Evolutionary conservation across 495 filamentous ascomycete genomes (phyloP).

Genomic region (Achaetomiella virescens): DNA sequence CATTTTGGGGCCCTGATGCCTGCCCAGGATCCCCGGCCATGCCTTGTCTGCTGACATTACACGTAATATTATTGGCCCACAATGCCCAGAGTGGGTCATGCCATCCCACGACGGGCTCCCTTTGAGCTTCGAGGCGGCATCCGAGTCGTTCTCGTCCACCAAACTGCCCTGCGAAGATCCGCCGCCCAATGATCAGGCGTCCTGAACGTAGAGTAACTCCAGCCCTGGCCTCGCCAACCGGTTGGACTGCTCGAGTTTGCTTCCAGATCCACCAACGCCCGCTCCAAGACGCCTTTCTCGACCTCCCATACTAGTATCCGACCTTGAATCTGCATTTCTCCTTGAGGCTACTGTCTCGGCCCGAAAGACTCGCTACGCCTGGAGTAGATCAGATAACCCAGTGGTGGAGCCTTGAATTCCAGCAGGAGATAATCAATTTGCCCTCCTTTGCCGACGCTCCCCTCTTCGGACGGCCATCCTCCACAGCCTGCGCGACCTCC

Average conservation of each 20-base stretch:
- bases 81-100: conserved; percentile 3
- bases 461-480: background rate
- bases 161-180: background rate
- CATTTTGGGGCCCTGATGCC: conserved; percentile 6
- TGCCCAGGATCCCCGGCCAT: conserved; percentile 7
- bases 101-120: conserved; percentile 7
- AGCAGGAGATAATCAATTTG: background rate
- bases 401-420: conserved; percentile 9
- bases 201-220: background rate
- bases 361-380: background rate
- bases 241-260: background rate
- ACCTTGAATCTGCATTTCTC: background rate
- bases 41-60: conserved; percentile 30
- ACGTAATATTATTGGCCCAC: conserved; percentile 17
- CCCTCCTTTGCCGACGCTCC: background rate
- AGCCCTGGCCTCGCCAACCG: background rate
- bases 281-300: background rate
- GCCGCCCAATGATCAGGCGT: background rate
- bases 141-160: background rate
- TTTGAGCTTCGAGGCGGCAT: background rate
- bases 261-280: no score
- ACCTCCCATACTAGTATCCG: background rate
- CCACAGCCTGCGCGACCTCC: background rate
- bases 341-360: background rate
- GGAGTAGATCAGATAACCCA: conserved; percentile 19